Evolutionary conservation across 495 filamentous ascomycete species (phyloP).

Genomic region (Penicillium pulvis): DNA sequence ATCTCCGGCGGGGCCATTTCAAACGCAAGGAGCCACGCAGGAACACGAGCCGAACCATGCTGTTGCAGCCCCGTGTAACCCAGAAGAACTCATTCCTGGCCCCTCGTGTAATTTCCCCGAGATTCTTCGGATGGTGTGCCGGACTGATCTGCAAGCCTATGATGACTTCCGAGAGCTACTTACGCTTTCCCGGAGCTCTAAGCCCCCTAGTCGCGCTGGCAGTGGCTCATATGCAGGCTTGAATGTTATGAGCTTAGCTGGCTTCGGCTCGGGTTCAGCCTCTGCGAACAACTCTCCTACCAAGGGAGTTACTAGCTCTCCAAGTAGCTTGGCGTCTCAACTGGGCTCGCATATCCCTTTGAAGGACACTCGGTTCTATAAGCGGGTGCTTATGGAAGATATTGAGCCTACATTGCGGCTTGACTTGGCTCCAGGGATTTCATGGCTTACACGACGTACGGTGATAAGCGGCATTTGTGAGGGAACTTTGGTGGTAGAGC

Average conservation of each 20-base stretch:
- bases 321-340: constrained; percentile 41
- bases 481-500: constrained; percentile 88
- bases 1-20: constrained; percentile 57
- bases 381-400: constrained; percentile 82
- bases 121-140: constrained; percentile 77
- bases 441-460: constrained; percentile 85
- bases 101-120: constrained; percentile 85
- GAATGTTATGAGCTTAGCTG: constrained; percentile 61
- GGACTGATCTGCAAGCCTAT: constrained; percentile 77
- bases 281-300: constrained; percentile 46
- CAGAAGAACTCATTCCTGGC: constrained; percentile 67
- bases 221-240: constrained; percentile 70
- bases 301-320: constrained; percentile 43
- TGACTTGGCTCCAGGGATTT: constrained; percentile 86
- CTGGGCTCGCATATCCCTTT: constrained; percentile 53
- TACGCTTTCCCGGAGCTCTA: constrained; percentile 61
- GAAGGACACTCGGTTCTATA: constrained; percentile 93
- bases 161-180: constrained; percentile 84
- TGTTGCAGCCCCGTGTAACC: constrained; percentile 18
- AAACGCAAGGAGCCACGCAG: constrained; percentile 20
- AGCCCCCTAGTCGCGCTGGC: constrained; percentile 61
- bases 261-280: constrained; percentile 46
- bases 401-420: constrained; percentile 91
- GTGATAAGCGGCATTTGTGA: constrained; percentile 81
- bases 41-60: constrained; percentile 23